These are phyloP conservation scores for Alternaria postmessia DNA, from an alignment of 2,329 filamentous ascomycete genomes.

Conservation along the genomic window DNA sequence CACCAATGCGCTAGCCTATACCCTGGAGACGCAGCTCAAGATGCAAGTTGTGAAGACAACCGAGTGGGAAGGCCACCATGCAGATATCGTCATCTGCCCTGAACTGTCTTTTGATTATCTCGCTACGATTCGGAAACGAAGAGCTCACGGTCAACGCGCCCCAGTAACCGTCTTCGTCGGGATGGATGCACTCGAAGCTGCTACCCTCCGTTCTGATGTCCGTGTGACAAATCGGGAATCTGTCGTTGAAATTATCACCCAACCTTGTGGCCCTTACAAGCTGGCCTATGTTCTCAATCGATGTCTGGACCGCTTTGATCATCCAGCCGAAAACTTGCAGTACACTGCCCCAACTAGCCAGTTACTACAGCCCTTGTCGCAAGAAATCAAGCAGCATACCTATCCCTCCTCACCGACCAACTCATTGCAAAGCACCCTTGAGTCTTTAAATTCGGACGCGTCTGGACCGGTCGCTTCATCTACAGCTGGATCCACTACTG, in stretches of 20 bases:
- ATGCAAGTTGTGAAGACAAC: conserved; percentile 39
- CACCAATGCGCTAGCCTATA: conserved; percentile 28
- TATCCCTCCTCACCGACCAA: background rate
- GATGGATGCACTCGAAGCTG: conserved; percentile 44
- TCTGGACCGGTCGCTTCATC: background rate
- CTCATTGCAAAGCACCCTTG: background rate
- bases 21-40: conserved; percentile 34
- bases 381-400: background rate
- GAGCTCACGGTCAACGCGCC: conserved; percentile 14
- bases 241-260: conserved; percentile 46
- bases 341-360: background rate
- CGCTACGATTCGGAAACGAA: conserved; percentile 27
- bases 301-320: conserved; percentile 41
- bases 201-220: conserved; percentile 43
- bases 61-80: conserved; percentile 32
- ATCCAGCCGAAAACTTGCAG: conserved; percentile 30
- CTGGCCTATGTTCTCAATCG: conserved; percentile 39
- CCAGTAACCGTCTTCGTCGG: conserved; percentile 44
- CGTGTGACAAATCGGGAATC: conserved; percentile 39
- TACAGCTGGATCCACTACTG: background rate
- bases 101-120: conserved; percentile 46
- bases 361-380: background rate
- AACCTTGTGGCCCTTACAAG: conserved; percentile 48
- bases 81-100: conserved; percentile 45
- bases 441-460: background rate